phyloP scores from a whole-genome alignment of 305 asterid species.

The Ajuga reptans region DNA sequence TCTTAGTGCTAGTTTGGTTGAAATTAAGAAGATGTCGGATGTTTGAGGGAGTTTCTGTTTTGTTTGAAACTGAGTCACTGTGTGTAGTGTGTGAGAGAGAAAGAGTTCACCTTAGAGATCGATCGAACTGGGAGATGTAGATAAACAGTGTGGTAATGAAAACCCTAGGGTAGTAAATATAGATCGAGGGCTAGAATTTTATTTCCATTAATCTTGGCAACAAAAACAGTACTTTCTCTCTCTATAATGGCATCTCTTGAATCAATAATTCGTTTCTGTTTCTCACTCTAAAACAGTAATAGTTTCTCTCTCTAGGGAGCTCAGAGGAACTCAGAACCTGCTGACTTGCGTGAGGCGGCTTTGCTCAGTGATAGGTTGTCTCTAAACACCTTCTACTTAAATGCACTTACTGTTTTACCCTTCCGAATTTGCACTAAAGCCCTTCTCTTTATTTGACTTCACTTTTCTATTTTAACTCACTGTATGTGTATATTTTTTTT shows the following conservation, averaged over 20 bases:
- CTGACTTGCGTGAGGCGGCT: conserved; percentile 54
- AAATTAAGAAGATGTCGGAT: conserved; percentile 34
- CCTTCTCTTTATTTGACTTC: neutral
- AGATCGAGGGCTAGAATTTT: conserved; percentile 11
- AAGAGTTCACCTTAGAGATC: conserved; percentile 19
- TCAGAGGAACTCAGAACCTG: conserved; percentile 18
- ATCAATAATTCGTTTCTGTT: conserved; percentile 22
- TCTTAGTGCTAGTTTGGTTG: conserved; percentile 15
- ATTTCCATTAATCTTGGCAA: conserved; percentile 12
- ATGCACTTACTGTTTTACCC: conserved; percentile 45
- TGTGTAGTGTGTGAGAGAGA: neutral
- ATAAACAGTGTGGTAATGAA: conserved; percentile 26
- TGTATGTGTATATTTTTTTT: neutral
- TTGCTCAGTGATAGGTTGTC: conserved; percentile 44
- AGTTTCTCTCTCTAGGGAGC: conserved; percentile 25
- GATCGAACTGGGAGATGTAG: conserved; percentile 24
- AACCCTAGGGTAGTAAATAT: conserved; percentile 26
- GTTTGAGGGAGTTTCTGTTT: conserved; percentile 29
- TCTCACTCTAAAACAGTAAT: conserved; percentile 11
- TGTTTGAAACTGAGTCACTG: neutral
- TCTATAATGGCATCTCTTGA: conserved; percentile 9
- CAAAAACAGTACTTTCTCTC: neutral
- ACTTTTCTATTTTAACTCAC: neutral
- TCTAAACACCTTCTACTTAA: conserved; percentile 24
- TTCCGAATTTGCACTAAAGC: conserved; percentile 24